Evolutionary conservation across 805 yeast species (phyloP).

Genomic region (Candida nitratophila): DNA sequence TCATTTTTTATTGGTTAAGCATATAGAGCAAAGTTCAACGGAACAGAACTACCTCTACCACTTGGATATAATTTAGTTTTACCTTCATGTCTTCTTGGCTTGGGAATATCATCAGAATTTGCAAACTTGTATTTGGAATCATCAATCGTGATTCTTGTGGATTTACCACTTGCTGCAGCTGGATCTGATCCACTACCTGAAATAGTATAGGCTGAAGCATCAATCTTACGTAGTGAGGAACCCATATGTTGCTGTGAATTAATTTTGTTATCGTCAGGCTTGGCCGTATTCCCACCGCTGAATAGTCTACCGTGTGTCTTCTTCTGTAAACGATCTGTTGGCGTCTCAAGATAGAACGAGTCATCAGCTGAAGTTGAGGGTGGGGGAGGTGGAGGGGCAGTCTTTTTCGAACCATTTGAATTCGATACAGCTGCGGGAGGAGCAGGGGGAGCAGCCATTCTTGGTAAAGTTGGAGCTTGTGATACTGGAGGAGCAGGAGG

Average conservation of each 20-base stretch:
- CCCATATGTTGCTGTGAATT: constrained; percentile 41
- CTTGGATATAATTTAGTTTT: constrained; percentile 82
- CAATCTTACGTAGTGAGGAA: constrained; percentile 48
- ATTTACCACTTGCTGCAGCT: constrained; percentile 9
- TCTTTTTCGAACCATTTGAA: constrained; percentile 5
- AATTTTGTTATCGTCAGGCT: constrained; percentile 24
- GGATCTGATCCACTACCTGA: constrained; percentile 22
- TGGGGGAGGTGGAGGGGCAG: constrained; percentile 28
- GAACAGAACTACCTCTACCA: constrained; percentile 91
- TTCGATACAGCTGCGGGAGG: not conserved
- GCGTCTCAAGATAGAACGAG: constrained; percentile 16
- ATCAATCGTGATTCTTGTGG: constrained; percentile 45
- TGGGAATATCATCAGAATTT: constrained; percentile 67
- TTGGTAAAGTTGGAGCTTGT: constrained; percentile 2
- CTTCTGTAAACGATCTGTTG: constrained; percentile 13
- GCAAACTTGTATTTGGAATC: constrained; percentile 68
- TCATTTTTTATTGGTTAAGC: not conserved
- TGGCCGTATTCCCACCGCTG: constrained; percentile 10
- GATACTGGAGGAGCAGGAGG: constrained; percentile 7
- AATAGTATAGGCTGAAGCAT: constrained; percentile 61
- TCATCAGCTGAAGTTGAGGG: constrained; percentile 10
- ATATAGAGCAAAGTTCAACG: constrained; percentile 50
- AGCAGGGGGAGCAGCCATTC: constrained; percentile 1
- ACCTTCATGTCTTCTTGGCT: constrained; percentile 75
- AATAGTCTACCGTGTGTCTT: constrained; percentile 8